Evolutionary conservation across 805 yeast genomes (phyloP).

Genomic region (Schwanniomyces polymorphus): DNA sequence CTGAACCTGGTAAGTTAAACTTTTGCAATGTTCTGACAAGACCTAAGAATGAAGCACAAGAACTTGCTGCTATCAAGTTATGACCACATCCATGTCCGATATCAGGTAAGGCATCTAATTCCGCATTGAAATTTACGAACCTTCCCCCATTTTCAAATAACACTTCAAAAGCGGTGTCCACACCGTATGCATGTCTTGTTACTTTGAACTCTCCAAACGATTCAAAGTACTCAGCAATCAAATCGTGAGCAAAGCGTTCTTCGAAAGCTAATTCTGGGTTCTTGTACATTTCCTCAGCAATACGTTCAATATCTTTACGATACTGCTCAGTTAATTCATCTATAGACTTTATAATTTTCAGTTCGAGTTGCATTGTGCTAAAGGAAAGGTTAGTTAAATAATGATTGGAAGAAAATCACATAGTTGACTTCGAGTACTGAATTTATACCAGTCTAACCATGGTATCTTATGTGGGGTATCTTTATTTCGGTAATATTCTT

Average conservation of each 20-base stretch:
- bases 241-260: slow-evolving; percentile 21
- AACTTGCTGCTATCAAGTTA: slow-evolving; percentile 21
- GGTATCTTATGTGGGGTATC: not conserved
- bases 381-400: not conserved
- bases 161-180: slow-evolving; percentile 20
- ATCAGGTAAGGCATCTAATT: slow-evolving; percentile 24
- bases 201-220: slow-evolving; percentile 20
- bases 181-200: slow-evolving; percentile 18
- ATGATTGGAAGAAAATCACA: not conserved
- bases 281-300: not conserved
- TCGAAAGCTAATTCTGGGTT: slow-evolving; percentile 4
- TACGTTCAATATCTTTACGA: not conserved
- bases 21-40: slow-evolving; percentile 16
- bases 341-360: not conserved
- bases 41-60: slow-evolving; percentile 16
- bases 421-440: not conserved
- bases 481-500: not conserved
- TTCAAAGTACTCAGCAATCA: slow-evolving; percentile 15
- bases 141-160: slow-evolving; percentile 1
- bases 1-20: slow-evolving; percentile 19
- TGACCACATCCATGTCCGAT: slow-evolving; percentile 31
- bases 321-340: not conserved
- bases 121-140: slow-evolving; percentile 20
- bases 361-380: not conserved
- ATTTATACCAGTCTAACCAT: not conserved